Evolutionary conservation across 1,139 yeast species (phyloP).

Genomic region (Taphrina communis): DNA sequence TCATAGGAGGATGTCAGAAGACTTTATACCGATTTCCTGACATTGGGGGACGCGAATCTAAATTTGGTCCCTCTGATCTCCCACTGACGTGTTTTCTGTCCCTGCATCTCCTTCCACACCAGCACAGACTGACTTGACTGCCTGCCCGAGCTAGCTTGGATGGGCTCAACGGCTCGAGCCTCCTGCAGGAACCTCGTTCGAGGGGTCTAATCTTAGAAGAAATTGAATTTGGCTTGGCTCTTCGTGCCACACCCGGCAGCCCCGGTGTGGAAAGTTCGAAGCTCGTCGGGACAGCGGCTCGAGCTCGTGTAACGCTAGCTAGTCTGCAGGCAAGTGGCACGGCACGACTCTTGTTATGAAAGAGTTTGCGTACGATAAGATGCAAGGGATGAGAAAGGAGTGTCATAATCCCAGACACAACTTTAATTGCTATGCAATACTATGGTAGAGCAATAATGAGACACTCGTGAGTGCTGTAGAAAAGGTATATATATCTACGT

Average conservation of each 20-base stretch:
- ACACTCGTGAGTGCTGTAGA: too few species aligned
- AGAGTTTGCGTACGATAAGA: background rate
- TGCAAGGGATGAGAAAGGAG: background rate
- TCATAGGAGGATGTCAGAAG: background rate
- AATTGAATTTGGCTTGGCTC: constrained; percentile 1
- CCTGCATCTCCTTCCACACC: constrained; percentile 6
- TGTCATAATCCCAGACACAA: background rate
- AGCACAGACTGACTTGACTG: background rate
- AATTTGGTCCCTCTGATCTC: constrained; percentile 5
- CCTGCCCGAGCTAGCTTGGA: background rate
- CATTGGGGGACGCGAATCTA: constrained; percentile 2
- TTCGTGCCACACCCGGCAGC: background rate
- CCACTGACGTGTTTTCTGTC: constrained; percentile 8
- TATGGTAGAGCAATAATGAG: too few species aligned
- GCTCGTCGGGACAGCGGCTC: constrained; percentile 5
- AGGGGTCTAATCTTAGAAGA: constrained; percentile 5
- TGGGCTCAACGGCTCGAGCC: background rate
- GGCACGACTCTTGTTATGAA: background rate
- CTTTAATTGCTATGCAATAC: too few species aligned
- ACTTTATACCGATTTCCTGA: constrained; percentile 1
- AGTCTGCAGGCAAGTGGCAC: background rate
- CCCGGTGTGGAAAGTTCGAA: background rate
- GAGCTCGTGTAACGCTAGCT: background rate
- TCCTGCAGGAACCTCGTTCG: constrained; percentile 5
- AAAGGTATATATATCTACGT: too few species aligned